These are phyloP conservation scores for Metarhizium brunneum DNA, from an alignment of 2,329 filamentous ascomycete species.

Conservation along the genomic window DNA sequence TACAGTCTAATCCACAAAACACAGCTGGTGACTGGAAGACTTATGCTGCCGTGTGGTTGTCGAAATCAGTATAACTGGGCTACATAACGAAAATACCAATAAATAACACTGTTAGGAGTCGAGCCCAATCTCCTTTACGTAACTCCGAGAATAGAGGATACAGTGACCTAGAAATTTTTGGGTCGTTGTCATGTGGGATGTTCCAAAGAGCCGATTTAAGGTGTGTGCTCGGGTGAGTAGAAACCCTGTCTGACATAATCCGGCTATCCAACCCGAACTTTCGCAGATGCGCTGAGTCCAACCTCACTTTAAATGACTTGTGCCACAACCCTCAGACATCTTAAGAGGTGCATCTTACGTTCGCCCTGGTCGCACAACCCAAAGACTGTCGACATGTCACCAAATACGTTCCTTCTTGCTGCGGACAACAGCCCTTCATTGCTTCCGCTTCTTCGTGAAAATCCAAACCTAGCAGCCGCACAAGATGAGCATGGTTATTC, in stretches of 20 bases:
- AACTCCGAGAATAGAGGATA: too few species aligned
- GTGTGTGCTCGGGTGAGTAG: too few species aligned
- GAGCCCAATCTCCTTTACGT: too few species aligned
- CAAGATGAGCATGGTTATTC: constrained; percentile 94
- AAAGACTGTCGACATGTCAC: constrained; percentile 12
- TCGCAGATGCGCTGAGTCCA: neutral
- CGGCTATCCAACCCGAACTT: neutral
- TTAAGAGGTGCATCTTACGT: neutral
- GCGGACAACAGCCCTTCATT: constrained; percentile 72
- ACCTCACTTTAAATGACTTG: neutral
- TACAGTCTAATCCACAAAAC: too few species aligned
- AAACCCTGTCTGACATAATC: neutral
- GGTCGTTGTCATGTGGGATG: too few species aligned
- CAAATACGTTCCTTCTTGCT: constrained; percentile 65
- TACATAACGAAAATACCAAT: too few species aligned
- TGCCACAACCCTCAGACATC: too few species aligned
- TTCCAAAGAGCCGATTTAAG: too few species aligned
- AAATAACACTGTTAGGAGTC: too few species aligned
- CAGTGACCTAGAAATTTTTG: too few species aligned
- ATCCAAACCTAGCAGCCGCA: constrained; percentile 65
- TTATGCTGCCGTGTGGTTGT: neutral
- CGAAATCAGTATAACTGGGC: neutral
- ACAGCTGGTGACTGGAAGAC: neutral
- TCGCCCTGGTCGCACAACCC: neutral
- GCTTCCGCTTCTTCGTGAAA: constrained; percentile 61